Conservation (phyloP, 2,329 filamentous ascomycete species). For the Cladosporium oxysporum region DNA sequence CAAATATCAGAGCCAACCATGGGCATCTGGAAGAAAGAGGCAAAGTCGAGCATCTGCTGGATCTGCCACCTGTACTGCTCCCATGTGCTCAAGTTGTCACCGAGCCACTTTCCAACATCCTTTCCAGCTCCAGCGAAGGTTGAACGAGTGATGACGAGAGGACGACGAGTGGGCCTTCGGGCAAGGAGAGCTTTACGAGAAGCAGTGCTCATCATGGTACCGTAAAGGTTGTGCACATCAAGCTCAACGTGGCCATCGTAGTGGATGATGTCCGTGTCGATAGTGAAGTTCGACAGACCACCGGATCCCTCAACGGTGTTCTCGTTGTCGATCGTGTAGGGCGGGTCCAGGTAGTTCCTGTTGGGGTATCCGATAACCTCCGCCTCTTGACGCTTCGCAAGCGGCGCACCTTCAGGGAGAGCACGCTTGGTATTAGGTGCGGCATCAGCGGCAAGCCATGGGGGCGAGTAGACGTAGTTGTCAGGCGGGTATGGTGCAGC, state of each 20-base stretch:
- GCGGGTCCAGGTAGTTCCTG: constrained; percentile 64
- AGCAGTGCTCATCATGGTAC: constrained; percentile 66
- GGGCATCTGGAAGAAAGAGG: constrained; percentile 42
- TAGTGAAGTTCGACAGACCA: constrained; percentile 44
- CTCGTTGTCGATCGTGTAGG: constrained; percentile 65
- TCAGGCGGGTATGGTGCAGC: constrained; percentile 19
- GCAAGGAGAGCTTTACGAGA: constrained; percentile 65
- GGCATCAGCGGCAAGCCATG: constrained; percentile 48
- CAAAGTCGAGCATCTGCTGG: constrained; percentile 44
- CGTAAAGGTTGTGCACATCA: constrained; percentile 67
- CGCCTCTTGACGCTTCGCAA: constrained; percentile 22
- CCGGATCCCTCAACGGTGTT: constrained; percentile 51
- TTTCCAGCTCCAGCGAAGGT: constrained; percentile 70
- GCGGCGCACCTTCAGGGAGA: background rate
- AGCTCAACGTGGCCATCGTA: constrained; percentile 66
- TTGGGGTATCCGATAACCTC: constrained; percentile 57
- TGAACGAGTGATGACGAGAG: constrained; percentile 70
- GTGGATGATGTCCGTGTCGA: constrained; percentile 66
- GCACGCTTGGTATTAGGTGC: constrained; percentile 45
- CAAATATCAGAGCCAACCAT: constrained; percentile 64
- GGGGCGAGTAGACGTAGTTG: constrained; percentile 18
- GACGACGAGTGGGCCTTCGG: constrained; percentile 62
- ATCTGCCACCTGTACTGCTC: constrained; percentile 42
- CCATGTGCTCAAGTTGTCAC: constrained; percentile 50
- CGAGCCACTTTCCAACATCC: constrained; percentile 58